Evolutionary conservation across 1,284 basidiomycete genomes (phyloP).

Genomic region (Apiotrichum veenhuisii): DNA sequence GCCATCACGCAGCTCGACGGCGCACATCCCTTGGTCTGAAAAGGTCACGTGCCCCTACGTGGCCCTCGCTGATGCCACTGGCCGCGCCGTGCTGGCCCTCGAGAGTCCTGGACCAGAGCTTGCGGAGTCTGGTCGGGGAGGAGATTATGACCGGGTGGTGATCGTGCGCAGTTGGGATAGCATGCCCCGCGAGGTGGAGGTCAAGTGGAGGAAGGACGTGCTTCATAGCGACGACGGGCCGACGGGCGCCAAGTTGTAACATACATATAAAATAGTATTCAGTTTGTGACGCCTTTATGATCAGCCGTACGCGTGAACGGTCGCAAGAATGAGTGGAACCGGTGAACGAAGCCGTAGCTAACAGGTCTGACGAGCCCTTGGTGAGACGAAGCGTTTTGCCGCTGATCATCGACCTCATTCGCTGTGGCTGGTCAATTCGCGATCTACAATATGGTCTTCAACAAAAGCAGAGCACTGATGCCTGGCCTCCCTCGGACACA

Average conservation of each 20-base stretch:
- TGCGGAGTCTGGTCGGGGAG: not conserved
- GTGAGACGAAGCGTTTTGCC: too few relatives aligned
- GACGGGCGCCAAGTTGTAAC: not conserved
- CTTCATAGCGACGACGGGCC: not conserved
- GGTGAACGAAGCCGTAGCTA: too few relatives aligned
- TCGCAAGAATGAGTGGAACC: too few relatives aligned
- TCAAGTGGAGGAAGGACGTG: slow-evolving; percentile 2
- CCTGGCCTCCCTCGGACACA: too few relatives aligned
- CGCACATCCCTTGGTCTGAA: slow-evolving; percentile 10
- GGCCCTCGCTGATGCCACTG: not conserved
- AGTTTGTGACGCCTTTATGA: too few relatives aligned
- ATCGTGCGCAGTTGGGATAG: not conserved
- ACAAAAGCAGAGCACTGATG: too few relatives aligned
- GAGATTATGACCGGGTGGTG: slow-evolving; percentile 2
- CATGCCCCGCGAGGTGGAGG: slow-evolving; percentile 4
- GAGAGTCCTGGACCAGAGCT: slow-evolving; percentile 4
- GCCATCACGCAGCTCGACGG: not conserved
- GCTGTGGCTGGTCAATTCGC: too few relatives aligned
- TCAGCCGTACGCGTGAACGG: too few relatives aligned
- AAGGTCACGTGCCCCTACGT: slow-evolving; percentile 17
- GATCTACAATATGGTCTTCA: too few relatives aligned
- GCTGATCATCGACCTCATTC: too few relatives aligned
- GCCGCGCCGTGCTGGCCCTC: not conserved
- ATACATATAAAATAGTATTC: too few relatives aligned
- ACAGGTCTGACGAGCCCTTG: too few relatives aligned